A percentile compares a stretch with the other conserved stretches of the same genome.
These are phyloP conservation scores for Quambalaria eucalypti DNA, from an alignment of 1,284 basidiomycete genomes.

Conservation along the genomic window DNA sequence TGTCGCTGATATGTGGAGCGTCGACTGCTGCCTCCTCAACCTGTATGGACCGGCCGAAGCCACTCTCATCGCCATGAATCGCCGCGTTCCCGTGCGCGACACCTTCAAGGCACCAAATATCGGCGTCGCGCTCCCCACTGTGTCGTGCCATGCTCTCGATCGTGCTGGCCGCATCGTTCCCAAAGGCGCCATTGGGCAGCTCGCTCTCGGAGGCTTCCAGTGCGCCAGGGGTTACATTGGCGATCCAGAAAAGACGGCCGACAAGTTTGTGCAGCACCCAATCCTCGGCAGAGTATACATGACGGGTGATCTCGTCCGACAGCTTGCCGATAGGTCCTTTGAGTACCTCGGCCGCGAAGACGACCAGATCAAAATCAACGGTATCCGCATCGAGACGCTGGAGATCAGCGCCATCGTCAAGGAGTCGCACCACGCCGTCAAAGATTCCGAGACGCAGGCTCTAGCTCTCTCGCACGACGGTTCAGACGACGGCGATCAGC, in stretches of 20 bases:
- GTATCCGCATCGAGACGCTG: slow-evolving; percentile 47
- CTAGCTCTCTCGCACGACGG: slow-evolving; percentile 11
- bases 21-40: slow-evolving; percentile 42
- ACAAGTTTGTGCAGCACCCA: slow-evolving; percentile 40
- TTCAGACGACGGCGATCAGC: slow-evolving; percentile 16
- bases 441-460: slow-evolving; percentile 42
- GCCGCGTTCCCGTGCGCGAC: slow-evolving; percentile 36
- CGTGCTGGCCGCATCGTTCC: slow-evolving; percentile 34
- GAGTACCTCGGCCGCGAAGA: slow-evolving; percentile 49
- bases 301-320: slow-evolving; percentile 43
- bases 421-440: slow-evolving; percentile 27
- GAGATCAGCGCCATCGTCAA: slow-evolving; percentile 48
- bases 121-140: slow-evolving; percentile 43
- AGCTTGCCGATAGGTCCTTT: slow-evolving; percentile 41
- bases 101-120: slow-evolving; percentile 47
- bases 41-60: slow-evolving; percentile 46
- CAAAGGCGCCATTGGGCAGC: slow-evolving; percentile 47
- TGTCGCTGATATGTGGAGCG: slow-evolving; percentile 47
- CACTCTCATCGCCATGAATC: slow-evolving; percentile 43
- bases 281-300: slow-evolving; percentile 39
- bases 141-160: slow-evolving; percentile 41
- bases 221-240: slow-evolving; percentile 40
- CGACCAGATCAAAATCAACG: slow-evolving; percentile 49
- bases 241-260: slow-evolving; percentile 39
- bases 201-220: slow-evolving; percentile 41